Conservation (phyloP, 257 asterid genomes). For the Sherardia arvensis region DNA sequence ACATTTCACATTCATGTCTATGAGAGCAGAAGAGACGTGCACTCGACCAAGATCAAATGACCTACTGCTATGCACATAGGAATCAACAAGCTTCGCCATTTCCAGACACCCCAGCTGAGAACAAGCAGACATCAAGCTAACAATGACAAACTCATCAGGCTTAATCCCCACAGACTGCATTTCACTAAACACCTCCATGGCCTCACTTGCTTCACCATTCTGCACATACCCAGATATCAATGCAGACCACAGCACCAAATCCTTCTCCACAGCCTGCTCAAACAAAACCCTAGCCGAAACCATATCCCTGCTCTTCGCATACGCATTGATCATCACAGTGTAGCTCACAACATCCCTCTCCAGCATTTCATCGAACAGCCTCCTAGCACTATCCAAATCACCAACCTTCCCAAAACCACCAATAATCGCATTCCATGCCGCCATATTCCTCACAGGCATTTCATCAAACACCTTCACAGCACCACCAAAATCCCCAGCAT, state of each 20-base stretch:
- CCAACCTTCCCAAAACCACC: conserved; percentile 48
- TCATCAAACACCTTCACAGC: conserved; percentile 45
- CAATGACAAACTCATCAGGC: conserved; percentile 61
- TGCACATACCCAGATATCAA: conserved; percentile 63
- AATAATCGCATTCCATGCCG: conserved; percentile 62
- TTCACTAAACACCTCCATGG: conserved; percentile 39
- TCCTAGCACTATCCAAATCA: conserved; percentile 42
- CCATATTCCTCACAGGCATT: conserved; percentile 54
- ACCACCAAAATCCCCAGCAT: conserved; percentile 27
- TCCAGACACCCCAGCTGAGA: conserved; percentile 41
- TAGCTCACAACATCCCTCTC: conserved; percentile 35
- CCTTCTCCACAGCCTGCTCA: conserved; percentile 35
- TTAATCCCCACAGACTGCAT: conserved; percentile 32
- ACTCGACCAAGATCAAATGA: conserved; percentile 28
- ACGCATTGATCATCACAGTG: conserved; percentile 57
- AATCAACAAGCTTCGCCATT: conserved; percentile 56
- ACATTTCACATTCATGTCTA: conserved; percentile 73
- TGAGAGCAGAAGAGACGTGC: conserved; percentile 55
- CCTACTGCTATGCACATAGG: conserved; percentile 25
- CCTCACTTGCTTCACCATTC: conserved; percentile 55
- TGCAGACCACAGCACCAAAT: conserved; percentile 62
- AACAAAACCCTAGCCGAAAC: conserved; percentile 56
- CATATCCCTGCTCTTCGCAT: conserved; percentile 65
- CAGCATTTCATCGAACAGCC: conserved; percentile 48
- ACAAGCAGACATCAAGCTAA: conserved; percentile 36